Base-by-base conservation (phyloP, 805 yeast genomes). In the Candida ulmi region DNA sequence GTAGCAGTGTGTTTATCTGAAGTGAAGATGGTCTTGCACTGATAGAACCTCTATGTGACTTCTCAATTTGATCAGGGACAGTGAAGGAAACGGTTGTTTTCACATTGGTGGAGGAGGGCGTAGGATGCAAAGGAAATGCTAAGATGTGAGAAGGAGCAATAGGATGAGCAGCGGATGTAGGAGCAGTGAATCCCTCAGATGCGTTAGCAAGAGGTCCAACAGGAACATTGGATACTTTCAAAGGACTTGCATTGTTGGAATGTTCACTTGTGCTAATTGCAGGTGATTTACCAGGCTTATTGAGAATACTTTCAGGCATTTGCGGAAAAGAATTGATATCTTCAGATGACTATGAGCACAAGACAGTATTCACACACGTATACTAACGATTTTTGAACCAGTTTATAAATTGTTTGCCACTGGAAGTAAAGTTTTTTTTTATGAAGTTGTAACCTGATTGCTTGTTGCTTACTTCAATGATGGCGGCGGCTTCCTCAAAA, bases 21-120 rank as follows among this genome's bases (percentile, higher is more conserved):
- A 65, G 60, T 13, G 66, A 62, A 5, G 76, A 68, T 1, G 80
- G 77, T 44, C 72, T 63, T 1, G 77, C 71, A 33, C 77, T 69
- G 37, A 76, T 75, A 2, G 81, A 76, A n/a, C 79, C 78, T 41
- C 83, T 58, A 47, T 76, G 78, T 1, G 65, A 55, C 45, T 71
- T 72, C 18, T 66, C 69, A 18, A 57, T 54, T 8, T 48, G 57
- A 11, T 68, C 58, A 1, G 74, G 71, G 16, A 70, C 72, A 17
- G 72, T 72, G 48, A 74, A 74, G 3, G 78, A 73, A 11, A 74
- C 66, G 4, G 64, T 33, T 1, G 52, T 42, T 11, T 31, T 36
- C 29, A 41, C 42, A 8, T 13, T 17, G 13, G 12, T 18, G 13
- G 9, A 15, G 9, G 27, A 9, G 13, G 25, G n/a, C 9, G 28